phyloP scores from a whole-genome alignment of 306 rosid genomes.

The Urtica urens region DNA sequence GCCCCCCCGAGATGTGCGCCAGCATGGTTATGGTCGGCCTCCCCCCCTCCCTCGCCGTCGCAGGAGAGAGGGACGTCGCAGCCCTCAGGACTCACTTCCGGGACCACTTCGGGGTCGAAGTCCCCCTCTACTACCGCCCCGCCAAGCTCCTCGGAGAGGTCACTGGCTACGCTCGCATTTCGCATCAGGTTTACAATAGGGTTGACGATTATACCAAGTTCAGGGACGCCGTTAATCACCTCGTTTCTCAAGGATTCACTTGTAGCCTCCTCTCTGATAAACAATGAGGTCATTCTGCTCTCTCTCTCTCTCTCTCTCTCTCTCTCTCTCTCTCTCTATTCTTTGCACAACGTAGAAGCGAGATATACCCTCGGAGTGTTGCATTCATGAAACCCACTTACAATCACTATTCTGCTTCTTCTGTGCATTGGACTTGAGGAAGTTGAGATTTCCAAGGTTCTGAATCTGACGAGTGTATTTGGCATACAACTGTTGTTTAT shows the following conservation, averaged over 20 bases:
- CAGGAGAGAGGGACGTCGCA: conserved; percentile 49
- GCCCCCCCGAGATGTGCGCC: conserved; percentile 70
- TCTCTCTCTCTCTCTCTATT: no score
- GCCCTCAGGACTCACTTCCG: conserved; percentile 58
- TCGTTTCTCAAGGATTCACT: conserved; percentile 49
- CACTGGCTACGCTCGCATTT: conserved; percentile 86
- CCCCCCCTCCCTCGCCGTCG: conserved; percentile 64
- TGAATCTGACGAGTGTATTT: background rate
- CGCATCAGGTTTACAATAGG: conserved; percentile 81
- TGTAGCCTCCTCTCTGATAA: conserved; percentile 46
- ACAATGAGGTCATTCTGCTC: conserved; percentile 41
- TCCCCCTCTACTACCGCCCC: conserved; percentile 61
- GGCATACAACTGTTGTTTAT: conserved; percentile 8
- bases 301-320: conserved; percentile 6
- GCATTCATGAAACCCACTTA: no score
- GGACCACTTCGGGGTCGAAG: conserved; percentile 67
- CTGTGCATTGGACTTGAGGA: no score
- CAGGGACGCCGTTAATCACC: conserved; percentile 61
- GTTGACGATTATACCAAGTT: conserved; percentile 70
- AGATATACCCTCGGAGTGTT: no score
- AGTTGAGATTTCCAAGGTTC: no score
- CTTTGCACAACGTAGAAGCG: no score
- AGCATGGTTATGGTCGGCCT: conserved; percentile 93
- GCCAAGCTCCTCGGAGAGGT: conserved; percentile 40
- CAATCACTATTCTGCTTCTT: no score